Evolutionary conservation across 176 grass and related monocot genomes (phyloP).

Genomic region (Ensete glaucum): DNA sequence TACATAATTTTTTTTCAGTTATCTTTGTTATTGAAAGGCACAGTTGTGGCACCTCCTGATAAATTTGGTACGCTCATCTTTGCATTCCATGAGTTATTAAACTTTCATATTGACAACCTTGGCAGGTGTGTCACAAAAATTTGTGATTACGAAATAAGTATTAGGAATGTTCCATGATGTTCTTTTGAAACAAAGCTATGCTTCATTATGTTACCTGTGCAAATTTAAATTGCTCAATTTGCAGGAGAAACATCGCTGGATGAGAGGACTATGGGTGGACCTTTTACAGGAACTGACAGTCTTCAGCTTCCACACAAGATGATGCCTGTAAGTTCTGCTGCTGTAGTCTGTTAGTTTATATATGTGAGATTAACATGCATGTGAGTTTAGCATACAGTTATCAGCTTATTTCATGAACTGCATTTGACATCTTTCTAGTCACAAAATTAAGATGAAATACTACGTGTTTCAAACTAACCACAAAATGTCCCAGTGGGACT

Average conservation of each 20-base stretch:
- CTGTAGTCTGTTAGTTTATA: neutral
- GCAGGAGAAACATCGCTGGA: conserved; percentile 76
- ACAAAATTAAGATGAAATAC: too few species aligned
- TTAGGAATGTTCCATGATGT: conserved; percentile 5
- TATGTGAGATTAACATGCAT: neutral
- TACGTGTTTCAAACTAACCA: too few species aligned
- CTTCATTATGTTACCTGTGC: neutral
- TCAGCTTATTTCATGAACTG: too few species aligned
- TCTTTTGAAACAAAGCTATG: conserved; percentile 11
- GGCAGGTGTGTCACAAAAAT: neutral
- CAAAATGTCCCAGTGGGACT: too few species aligned
- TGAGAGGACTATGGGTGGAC: conserved; percentile 75
- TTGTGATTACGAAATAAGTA: neutral
- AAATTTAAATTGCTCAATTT: conserved; percentile 3
- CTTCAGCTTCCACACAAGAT: conserved; percentile 83
- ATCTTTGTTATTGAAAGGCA: conserved; percentile 95
- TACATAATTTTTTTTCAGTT: conserved; percentile 41
- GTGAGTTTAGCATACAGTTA: neutral
- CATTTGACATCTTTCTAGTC: too few species aligned
- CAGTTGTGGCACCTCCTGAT: conserved; percentile 91
- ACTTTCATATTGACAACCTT: neutral
- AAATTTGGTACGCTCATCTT: conserved; percentile 64
- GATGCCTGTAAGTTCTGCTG: conserved; percentile 69
- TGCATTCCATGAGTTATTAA: conserved; percentile 1
- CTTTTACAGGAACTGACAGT: conserved; percentile 73